Evolutionary conservation across 305 asterid species (phyloP), one percentile per base, ranked within the genome.

Genomic region (Fraxinus sp.): DNA sequence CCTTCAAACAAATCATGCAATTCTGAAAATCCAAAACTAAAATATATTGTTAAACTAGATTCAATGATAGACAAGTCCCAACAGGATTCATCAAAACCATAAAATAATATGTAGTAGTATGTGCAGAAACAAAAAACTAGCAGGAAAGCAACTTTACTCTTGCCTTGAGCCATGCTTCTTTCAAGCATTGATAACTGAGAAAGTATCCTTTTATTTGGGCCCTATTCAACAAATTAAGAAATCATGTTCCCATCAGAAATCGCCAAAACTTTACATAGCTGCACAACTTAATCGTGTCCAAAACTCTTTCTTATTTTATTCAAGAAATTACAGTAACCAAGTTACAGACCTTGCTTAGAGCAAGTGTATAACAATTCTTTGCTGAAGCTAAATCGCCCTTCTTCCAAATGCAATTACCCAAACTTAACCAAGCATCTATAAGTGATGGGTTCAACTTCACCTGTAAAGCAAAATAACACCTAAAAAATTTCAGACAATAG

Each of bases 371-470:
- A 85, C 98, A 94, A 86, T 94, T 94, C 89, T 93, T 96, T 5
- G 98, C 97, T 4, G 95, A 89, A 55, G 88, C 84, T 72, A 94
- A 86, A 86, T 95, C 97, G 24, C 97, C 97, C 86, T 95, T 95
- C 95, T 95, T 95, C 99, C 99, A 95, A 81, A 95, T 93, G 92
- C 97, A 93, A 87, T 92, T 92, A 30, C 97, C 97, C 87, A 95
- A 90, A 88, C 97, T 88, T 83, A 91, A 89, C 97, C 97, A 95
- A 83, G 99, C 99, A 90, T 90, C 98, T 66, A 82, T 91, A 82
- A 90, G 93, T 66, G 97, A 94, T 78, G 97, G 99, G 87, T 94
- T 94, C 92, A 95, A 82, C 89, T 95, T 95, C 85, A 95, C 97
- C 98, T 95, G 82, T 73, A 76, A 3, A 84, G 0, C 52, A 75